A percentile compares a stretch with the other conserved stretches of the same genome.
These are phyloP conservation scores for Sporothrix schenckii DNA, from an alignment of 2,329 filamentous ascomycete genomes.

Conservation along the genomic window DNA sequence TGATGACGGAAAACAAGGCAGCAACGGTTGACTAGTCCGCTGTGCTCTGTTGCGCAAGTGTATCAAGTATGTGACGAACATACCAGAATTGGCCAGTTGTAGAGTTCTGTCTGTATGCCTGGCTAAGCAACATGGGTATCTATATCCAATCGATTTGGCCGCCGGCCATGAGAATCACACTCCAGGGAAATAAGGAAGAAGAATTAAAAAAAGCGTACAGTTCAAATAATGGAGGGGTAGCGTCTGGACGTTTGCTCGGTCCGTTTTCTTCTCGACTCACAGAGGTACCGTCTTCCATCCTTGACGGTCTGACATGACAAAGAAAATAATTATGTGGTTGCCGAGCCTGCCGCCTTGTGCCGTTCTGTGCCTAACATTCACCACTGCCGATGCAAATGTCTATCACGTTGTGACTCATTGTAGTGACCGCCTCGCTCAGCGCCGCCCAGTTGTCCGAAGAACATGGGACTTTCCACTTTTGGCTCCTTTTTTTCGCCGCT, in stretches of 20 bases:
- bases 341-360: conserved; percentile 3
- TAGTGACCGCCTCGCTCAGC: background rate
- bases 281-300: background rate
- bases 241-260: background rate
- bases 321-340: conserved; percentile 7
- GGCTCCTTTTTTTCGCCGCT: background rate
- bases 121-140: conserved; percentile 30
- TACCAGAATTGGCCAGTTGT: background rate
- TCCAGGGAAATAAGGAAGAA: conserved; percentile 20
- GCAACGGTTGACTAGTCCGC: background rate
- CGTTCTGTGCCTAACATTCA: background rate
- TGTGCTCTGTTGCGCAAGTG: conserved; percentile 10
- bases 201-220: background rate
- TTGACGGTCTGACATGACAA: background rate
- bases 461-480: no score
- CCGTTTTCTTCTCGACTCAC: background rate
- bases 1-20: background rate
- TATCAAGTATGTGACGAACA: conserved; percentile 11
- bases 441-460: background rate
- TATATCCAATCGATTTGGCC: conserved; percentile 33
- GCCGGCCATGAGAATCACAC: conserved; percentile 6
- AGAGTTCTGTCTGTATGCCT: conserved; percentile 6
- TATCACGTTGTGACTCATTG: background rate
- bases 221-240: background rate
- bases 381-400: background rate